Conservation (phyloP, 441 rosid genomes). For the Viola pubescens region DNA sequence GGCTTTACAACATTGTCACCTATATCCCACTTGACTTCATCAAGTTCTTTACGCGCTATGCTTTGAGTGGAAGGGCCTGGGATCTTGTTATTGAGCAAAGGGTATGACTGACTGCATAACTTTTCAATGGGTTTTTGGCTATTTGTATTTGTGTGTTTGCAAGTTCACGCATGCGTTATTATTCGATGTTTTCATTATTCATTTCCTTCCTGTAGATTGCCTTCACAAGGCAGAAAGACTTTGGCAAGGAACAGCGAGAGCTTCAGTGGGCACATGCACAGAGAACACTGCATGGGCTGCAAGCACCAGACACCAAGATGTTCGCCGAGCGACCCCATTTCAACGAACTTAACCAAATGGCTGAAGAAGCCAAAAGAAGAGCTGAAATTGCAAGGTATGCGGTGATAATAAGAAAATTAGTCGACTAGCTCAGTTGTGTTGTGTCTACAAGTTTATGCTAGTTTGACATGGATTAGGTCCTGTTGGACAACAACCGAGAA, state of each 20-base stretch:
- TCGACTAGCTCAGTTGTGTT: no score
- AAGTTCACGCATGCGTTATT: neutral
- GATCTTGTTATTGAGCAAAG: slow-evolving; percentile 96
- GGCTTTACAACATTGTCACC: slow-evolving; percentile 83
- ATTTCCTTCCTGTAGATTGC: slow-evolving; percentile 51
- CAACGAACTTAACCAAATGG: slow-evolving; percentile 84
- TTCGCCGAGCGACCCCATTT: slow-evolving; percentile 72
- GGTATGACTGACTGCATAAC: slow-evolving; percentile 35
- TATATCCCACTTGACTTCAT: slow-evolving; percentile 84
- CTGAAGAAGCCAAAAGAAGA: slow-evolving; percentile 94
- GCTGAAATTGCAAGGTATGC: slow-evolving; percentile 94
- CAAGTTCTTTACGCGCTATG: slow-evolving; percentile 90
- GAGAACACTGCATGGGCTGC: slow-evolving; percentile 85
- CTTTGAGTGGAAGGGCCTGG: slow-evolving; percentile 96
- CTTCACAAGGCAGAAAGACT: slow-evolving; percentile 90
- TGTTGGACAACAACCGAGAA: no score
- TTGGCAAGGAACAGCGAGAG: slow-evolving; percentile 92
- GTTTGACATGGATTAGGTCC: no score
- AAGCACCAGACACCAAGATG: slow-evolving; percentile 86
- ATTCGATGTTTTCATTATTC: slow-evolving; percentile 1
- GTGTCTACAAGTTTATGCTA: no score
- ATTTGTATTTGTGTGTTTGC: neutral
- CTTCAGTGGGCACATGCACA: slow-evolving; percentile 99
- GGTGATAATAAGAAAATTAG: neutral
- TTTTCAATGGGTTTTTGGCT: neutral